Percentiles rank a stretch among this genome's conserved stretches.
Conservation (phyloP, 2,329 filamentous ascomycete genomes). For the Microcyclosporella mali region DNA sequence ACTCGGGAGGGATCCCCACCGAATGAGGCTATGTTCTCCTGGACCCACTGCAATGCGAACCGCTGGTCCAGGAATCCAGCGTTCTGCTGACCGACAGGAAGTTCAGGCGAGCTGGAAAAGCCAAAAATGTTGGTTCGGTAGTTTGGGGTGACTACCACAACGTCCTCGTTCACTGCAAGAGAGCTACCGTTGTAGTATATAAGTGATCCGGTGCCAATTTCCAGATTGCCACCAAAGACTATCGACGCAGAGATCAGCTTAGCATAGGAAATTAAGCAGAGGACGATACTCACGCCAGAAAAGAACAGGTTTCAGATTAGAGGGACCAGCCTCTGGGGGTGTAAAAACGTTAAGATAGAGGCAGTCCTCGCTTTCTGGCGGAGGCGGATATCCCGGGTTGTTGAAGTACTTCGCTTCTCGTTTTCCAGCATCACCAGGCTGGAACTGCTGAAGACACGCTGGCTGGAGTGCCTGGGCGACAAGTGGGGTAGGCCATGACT, state of each 20-base stretch:
- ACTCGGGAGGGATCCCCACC: slow-evolving; percentile 46
- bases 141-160: slow-evolving; percentile 18
- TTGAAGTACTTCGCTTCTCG: slow-evolving; percentile 13
- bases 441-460: slow-evolving; percentile 21
- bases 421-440: slow-evolving; percentile 4
- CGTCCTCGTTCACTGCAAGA: slow-evolving; percentile 16
- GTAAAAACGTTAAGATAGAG: slow-evolving; percentile 17
- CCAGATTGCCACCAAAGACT: slow-evolving; percentile 14
- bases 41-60: slow-evolving; percentile 32
- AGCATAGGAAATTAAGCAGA: too few relatives aligned
- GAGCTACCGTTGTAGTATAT: slow-evolving; percentile 17
- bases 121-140: slow-evolving; percentile 21
- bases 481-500: slow-evolving; percentile 8
- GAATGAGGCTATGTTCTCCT: slow-evolving; percentile 46
- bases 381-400: slow-evolving; percentile 10
- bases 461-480: slow-evolving; percentile 11
- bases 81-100: slow-evolving; percentile 27
- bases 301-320: slow-evolving; percentile 13
- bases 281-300: slow-evolving; percentile 8
- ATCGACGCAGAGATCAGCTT: too few relatives aligned
- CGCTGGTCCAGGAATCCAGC: slow-evolving; percentile 31
- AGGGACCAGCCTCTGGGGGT: slow-evolving; percentile 9
- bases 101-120: slow-evolving; percentile 27
- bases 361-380: slow-evolving; percentile 17
- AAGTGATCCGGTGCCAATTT: slow-evolving; percentile 14